Percentiles rank a stretch among this genome's conserved stretches.
Conservation (phyloP, 805 yeast genomes). For the Yarrowia sp. region DNA sequence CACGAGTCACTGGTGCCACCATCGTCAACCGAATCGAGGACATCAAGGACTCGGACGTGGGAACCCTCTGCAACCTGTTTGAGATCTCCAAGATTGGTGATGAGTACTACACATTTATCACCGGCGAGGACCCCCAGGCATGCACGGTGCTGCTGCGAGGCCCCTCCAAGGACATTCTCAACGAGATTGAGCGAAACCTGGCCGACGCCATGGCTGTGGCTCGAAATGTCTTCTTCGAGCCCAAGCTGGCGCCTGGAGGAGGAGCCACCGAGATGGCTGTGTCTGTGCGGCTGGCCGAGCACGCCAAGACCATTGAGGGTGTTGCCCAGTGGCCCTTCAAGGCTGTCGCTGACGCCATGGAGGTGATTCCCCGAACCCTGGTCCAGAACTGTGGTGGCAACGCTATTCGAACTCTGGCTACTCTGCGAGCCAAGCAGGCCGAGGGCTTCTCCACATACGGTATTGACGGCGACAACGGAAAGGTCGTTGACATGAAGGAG, state of each 20-base stretch:
- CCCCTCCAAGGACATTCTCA: conserved; percentile 93
- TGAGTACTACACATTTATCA: conserved; percentile 89
- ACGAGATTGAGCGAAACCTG: conserved; percentile 94
- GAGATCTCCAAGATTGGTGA: conserved; percentile 96
- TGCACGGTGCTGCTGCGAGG: conserved; percentile 94
- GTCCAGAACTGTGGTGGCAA: conserved; percentile 98
- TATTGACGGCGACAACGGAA: conserved; percentile 93
- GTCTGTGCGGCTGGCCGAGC: conserved; percentile 83
- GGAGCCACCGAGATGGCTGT: conserved; percentile 99
- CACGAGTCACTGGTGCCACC: conserved; percentile 97
- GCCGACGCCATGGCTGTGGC: conserved; percentile 99
- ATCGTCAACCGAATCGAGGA: conserved; percentile 96
- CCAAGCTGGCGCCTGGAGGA: conserved; percentile 96
- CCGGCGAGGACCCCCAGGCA: conserved; percentile 81
- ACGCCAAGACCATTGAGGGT: conserved; percentile 91
- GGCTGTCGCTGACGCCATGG: conserved; percentile 98
- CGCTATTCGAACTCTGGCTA: conserved; percentile 87
- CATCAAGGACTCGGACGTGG: conserved; percentile 87
- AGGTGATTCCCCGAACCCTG: conserved; percentile 96
- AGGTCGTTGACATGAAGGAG: conserved; percentile 91
- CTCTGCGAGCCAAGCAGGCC: conserved; percentile 95
- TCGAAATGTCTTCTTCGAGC: conserved; percentile 92
- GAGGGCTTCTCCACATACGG: conserved; percentile 86
- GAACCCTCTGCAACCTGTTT: conserved; percentile 86
- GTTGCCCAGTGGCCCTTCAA: conserved; percentile 98